These are phyloP conservation scores for Cutaneotrichosporon sp. DNA, from an alignment of 1,284 basidiomycete genomes.

Conservation along the genomic window DNA sequence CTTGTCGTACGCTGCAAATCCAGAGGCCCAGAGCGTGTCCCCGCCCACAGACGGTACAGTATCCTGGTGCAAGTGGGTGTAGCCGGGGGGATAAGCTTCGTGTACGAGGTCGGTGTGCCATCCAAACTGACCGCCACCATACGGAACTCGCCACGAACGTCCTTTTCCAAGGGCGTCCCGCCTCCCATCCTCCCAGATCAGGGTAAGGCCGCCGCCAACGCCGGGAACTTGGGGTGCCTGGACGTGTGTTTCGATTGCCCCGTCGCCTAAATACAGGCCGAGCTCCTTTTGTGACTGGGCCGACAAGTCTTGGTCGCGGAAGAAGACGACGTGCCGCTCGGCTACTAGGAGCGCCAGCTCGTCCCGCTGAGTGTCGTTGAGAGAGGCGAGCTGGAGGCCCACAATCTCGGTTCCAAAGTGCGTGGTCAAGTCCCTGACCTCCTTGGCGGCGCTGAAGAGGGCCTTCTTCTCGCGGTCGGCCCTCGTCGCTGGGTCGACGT, in stretches of 20 bases:
- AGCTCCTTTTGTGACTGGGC: constrained; percentile 33
- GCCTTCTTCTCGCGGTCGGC: constrained; percentile 48
- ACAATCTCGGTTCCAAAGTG: constrained; percentile 45
- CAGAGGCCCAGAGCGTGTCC: constrained; percentile 47
- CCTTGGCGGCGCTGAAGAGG: constrained; percentile 41
- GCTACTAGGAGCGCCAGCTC: constrained; percentile 42
- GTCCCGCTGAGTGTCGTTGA: constrained; percentile 42
- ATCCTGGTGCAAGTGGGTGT: constrained; percentile 57
- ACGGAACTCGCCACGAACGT: constrained; percentile 21
- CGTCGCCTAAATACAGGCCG: constrained; percentile 39
- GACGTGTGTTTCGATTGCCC: constrained; percentile 62
- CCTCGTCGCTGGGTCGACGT: constrained; percentile 39
- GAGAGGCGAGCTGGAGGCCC: too few species aligned
- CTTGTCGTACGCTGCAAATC: constrained; percentile 55
- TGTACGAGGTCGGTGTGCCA: constrained; percentile 70
- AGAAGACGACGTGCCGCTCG: constrained; percentile 42
- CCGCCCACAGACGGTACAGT: constrained; percentile 53
- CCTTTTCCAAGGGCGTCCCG: constrained; percentile 6
- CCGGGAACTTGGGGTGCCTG: constrained; percentile 56
- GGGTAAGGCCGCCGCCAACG: constrained; percentile 19
- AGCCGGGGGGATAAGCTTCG: constrained; percentile 66
- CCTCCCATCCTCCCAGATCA: constrained; percentile 30
- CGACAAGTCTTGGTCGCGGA: constrained; percentile 39
- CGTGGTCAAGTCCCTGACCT: constrained; percentile 35
- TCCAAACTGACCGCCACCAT: constrained; percentile 56